Conservation (phyloP, 495 filamentous ascomycete species). For the Evansstolkia leycettana region DNA sequence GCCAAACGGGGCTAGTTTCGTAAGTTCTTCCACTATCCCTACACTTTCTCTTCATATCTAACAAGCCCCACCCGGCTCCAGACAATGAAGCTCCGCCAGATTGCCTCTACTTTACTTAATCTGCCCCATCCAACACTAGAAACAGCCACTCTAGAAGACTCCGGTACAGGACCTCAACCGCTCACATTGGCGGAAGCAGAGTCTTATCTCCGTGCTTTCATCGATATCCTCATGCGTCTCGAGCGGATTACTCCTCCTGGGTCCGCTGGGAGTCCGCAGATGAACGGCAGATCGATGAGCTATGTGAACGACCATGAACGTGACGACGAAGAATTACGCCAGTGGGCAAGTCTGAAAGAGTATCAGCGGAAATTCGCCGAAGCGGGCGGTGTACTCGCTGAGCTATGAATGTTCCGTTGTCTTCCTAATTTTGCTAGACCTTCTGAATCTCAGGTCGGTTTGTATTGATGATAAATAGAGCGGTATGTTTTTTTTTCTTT, state of each 20-base stretch:
- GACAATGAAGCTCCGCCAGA: constrained; percentile 58
- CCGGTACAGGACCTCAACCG: constrained; percentile 16
- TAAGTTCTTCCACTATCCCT: constrained; percentile 17
- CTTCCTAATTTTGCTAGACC: too few species aligned
- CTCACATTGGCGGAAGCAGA: constrained; percentile 38
- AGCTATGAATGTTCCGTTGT: too few species aligned
- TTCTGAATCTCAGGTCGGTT: too few species aligned
- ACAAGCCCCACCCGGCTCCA: constrained; percentile 1
- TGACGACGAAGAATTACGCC: constrained; percentile 59
- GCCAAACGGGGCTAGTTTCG: constrained; percentile 62
- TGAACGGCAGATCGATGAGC: constrained; percentile 25
- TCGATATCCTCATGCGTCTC: constrained; percentile 58
- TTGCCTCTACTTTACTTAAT: constrained; percentile 63
- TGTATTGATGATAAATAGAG: too few species aligned
- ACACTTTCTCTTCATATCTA: neutral
- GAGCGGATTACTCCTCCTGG: constrained; percentile 29
- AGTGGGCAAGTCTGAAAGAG: constrained; percentile 64
- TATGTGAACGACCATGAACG: constrained; percentile 39
- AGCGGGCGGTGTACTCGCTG: constrained; percentile 40
- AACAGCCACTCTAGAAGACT: constrained; percentile 5
- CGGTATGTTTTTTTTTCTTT: too few species aligned
- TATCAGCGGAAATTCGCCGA: constrained; percentile 61
- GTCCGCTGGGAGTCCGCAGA: constrained; percentile 11
- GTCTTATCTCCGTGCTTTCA: constrained; percentile 52
- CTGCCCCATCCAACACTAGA: constrained; percentile 40